Base-by-base conservation (phyloP, 1,284 basidiomycete genomes). In the Tremellales sp. region DNA sequence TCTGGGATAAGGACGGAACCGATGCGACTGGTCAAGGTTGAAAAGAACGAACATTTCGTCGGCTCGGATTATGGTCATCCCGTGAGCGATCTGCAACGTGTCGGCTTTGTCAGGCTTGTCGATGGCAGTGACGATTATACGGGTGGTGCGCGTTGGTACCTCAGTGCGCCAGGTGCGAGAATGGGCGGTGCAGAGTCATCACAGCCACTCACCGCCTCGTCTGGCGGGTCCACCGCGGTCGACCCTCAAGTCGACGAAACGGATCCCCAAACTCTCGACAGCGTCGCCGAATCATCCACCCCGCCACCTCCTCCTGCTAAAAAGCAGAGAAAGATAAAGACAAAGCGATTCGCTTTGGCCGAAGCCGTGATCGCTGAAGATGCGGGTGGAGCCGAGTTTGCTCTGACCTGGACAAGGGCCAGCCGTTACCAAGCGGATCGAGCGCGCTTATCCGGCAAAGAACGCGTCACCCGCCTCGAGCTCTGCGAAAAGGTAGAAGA, bases 51-150 rank as follows among this genome's bases (percentile, higher is more conserved):
- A 51, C 87, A 75, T 13, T 54, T 89, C 43, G 84, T 84, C 8
- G 76, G 80, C 22, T 86, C 87, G 56, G 86, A 89, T 70, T 40
- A 60, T 3, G 68, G 69, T 1, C 63, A 67, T 33, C 91, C 91
- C 21, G 88, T 97, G 49, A 92, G 89, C 63, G 92, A 96, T 70
- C 88, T 97, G 83, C 92, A 97, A 75, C 91, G 94, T 75, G 86
- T 97, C 52, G 92, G 90, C 0, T 77, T 97, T 41, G 87, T 92
- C 67, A 80, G 89, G 46, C 81, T 89, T 46, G 57, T 57, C 3
- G 52, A 58, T 3, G 53, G 54, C 13, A 47, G 43, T 2, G 49
- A 54, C 4, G 58, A 56, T 22, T 43, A 52, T n/a, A 43, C 52
- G 13, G 54, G 51, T 4, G 65, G 59, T 0, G 46, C 40, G 7